Evolutionary conservation across 163 green algal genomes (phyloP), one percentile per base, ranked within the genome.

Genomic region (Scenedesmus sp.): DNA sequence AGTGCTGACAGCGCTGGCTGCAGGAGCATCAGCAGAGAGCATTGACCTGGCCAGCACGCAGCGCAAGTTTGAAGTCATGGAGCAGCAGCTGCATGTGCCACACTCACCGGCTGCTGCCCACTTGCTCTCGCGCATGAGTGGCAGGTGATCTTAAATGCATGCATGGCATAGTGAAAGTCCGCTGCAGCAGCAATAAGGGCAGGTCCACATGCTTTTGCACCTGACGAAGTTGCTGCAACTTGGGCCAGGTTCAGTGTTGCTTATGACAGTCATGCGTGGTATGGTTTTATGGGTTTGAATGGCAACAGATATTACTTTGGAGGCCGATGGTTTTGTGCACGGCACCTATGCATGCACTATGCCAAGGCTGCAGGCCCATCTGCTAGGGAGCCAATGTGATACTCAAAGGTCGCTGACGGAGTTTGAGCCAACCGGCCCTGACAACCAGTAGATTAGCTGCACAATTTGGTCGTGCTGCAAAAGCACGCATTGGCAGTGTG

Each of bases 51-150:
- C 9, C 30, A 76, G 65, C 65, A 76, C 65, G 5, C 65, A 76
- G 65, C 65, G 65, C 65, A 76, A 76, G 65, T 76, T 76, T 40
- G 65, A 76, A 40, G 65, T 76, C 30, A 76, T 76, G 65, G 65
- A 76, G 65, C 65, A 76, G 65, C 65, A 76, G 65, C 30, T 76
- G 65, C 65, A 76, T 40, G 65, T 76, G 30, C 65, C 65, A 40
- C 65, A 40, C 65, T 76, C 65, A 7, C 65, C 65, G 30, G 65
- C 65, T 76, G 65, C 65, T 40, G 65, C 65, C 37, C 65, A 76
- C 65, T 40, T 76, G 65, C 65, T 76, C 30, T 76, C 65, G 24
- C 65, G 65, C 65, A 76, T 76, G 65, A 40, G 5, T 76, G 65
- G 30, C 65, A 76, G 30, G 30, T 40, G 65, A 10, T 1, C 30